Percentiles rank a stretch among this genome's conserved stretches.
These are phyloP conservation scores for Kingdonia uniflora DNA, from an alignment of 164 flowering plant genomes.

Conservation along the genomic window DNA sequence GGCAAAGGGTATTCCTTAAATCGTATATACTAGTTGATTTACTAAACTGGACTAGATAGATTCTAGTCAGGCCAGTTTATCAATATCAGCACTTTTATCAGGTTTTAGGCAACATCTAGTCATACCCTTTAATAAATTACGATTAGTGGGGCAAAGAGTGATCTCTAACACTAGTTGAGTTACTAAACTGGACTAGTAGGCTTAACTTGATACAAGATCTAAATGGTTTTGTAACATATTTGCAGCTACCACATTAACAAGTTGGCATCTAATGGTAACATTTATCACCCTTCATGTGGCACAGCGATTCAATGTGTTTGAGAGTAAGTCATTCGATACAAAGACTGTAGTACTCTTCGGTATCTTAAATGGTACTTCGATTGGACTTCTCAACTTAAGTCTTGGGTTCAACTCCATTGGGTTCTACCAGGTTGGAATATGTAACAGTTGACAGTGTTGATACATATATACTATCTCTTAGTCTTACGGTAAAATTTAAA, in stretches of 20 bases:
- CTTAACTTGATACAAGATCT: too few species aligned
- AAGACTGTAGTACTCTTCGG: slow-evolving; percentile 88
- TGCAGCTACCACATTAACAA: slow-evolving; percentile 92
- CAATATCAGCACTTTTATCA: too few species aligned
- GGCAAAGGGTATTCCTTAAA: too few species aligned
- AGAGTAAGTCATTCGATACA: slow-evolving; percentile 61
- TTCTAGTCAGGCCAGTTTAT: too few species aligned
- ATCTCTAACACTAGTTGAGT: too few species aligned
- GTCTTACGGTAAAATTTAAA: not conserved
- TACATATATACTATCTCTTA: not conserved
- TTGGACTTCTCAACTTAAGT: slow-evolving; percentile 90
- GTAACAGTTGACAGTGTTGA: not conserved
- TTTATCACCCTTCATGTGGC: slow-evolving; percentile 89
- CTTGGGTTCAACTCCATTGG: slow-evolving; percentile 96
- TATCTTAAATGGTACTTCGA: slow-evolving; percentile 80
- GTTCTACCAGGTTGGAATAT: slow-evolving; percentile 62
- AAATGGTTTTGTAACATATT: not conserved
- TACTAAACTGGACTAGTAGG: too few species aligned
- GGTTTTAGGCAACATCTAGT: too few species aligned
- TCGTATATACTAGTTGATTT: too few species aligned
- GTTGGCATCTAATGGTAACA: slow-evolving; percentile 99
- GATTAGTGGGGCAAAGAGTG: too few species aligned
- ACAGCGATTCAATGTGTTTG: slow-evolving; percentile 66
- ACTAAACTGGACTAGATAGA: too few species aligned
- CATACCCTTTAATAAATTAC: too few species aligned